A percentile compares a stretch with the other conserved stretches of the same genome.
phyloP scores from a whole-genome alignment of 1,284 basidiomycete genomes.

The Sporisorium scitamineum region DNA sequence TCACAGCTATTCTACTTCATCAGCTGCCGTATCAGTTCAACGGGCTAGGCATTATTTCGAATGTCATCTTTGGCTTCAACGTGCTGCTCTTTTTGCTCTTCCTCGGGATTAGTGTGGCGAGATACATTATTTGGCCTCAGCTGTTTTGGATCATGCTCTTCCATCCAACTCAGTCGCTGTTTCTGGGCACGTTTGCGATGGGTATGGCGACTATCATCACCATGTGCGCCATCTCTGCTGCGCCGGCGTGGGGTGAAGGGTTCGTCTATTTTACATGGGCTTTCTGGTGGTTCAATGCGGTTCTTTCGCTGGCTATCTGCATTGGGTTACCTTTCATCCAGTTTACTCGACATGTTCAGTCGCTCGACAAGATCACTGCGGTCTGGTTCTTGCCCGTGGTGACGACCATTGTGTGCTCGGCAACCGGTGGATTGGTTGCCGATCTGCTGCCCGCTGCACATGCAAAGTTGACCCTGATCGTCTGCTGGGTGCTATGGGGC shows the following conservation, averaged over 20 bases:
- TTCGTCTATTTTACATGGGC: constrained; percentile 77
- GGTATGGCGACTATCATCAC: constrained; percentile 77
- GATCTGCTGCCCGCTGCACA: constrained; percentile 72
- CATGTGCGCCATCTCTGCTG: constrained; percentile 72
- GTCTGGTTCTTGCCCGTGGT: constrained; percentile 77
- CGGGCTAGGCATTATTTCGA: constrained; percentile 69
- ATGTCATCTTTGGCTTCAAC: constrained; percentile 78
- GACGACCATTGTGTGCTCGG: constrained; percentile 77
- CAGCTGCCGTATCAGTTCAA: constrained; percentile 71
- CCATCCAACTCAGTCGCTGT: constrained; percentile 78
- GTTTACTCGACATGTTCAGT: constrained; percentile 76
- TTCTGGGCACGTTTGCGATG: constrained; percentile 79
- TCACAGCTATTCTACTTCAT: constrained; percentile 71
- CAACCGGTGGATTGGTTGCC: constrained; percentile 77
- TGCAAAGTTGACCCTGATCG: constrained; percentile 74
- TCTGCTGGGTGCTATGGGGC: constrained; percentile 72
- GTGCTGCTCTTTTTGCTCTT: constrained; percentile 77
- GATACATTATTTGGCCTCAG: constrained; percentile 75
- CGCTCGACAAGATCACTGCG: constrained; percentile 70
- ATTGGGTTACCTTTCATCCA: constrained; percentile 78
- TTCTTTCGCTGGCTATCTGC: constrained; percentile 75
- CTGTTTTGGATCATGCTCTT: constrained; percentile 74
- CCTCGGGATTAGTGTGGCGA: constrained; percentile 68
- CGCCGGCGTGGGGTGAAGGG: constrained; percentile 71
- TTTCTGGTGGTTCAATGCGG: constrained; percentile 80